Evolutionary conservation across 2,329 filamentous ascomycete species (phyloP).

Genomic region (Pseudogymnoascus sp.): DNA sequence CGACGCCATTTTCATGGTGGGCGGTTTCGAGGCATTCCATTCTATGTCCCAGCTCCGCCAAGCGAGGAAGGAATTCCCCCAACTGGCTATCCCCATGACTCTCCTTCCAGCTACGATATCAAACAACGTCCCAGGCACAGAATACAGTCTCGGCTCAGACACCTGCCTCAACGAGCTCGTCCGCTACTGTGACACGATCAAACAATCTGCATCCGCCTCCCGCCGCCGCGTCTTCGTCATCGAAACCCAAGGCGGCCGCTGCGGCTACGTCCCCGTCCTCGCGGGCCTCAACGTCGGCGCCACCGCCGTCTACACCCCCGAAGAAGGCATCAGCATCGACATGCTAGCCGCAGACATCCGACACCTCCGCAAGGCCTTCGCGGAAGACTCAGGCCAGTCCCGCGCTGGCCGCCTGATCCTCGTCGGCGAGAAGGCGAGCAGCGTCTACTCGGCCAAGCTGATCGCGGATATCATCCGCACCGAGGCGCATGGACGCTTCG

Average conservation of each 20-base stretch:
- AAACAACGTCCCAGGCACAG: slow-evolving; percentile 96
- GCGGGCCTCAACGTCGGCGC: slow-evolving; percentile 89
- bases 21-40: slow-evolving; percentile 95
- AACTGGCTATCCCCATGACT: slow-evolving; percentile 86
- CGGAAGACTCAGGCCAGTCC: slow-evolving; percentile 76
- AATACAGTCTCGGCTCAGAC: slow-evolving; percentile 94
- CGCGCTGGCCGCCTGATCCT: slow-evolving; percentile 89
- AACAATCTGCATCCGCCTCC: slow-evolving; percentile 90
- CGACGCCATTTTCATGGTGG: slow-evolving; percentile 84
- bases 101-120: slow-evolving; percentile 94
- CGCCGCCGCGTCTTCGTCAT: slow-evolving; percentile 93
- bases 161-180: slow-evolving; percentile 95
- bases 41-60: slow-evolving; percentile 80
- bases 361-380: slow-evolving; percentile 79
- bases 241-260: slow-evolving; percentile 92
- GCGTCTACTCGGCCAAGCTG: slow-evolving; percentile 83
- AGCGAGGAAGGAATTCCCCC: slow-evolving; percentile 68
- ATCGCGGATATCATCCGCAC: slow-evolving; percentile 94
- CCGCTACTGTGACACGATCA: slow-evolving; percentile 93
- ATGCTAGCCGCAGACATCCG: slow-evolving; percentile 89
- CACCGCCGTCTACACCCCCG: slow-evolving; percentile 88
- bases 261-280: slow-evolving; percentile 86
- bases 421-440: slow-evolving; percentile 91
- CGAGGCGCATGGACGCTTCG: slow-evolving; percentile 85
- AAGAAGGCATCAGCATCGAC: slow-evolving; percentile 88